Evolutionary conservation across 805 yeast genomes (phyloP).

Genomic region (Lachancea nothofagi): DNA sequence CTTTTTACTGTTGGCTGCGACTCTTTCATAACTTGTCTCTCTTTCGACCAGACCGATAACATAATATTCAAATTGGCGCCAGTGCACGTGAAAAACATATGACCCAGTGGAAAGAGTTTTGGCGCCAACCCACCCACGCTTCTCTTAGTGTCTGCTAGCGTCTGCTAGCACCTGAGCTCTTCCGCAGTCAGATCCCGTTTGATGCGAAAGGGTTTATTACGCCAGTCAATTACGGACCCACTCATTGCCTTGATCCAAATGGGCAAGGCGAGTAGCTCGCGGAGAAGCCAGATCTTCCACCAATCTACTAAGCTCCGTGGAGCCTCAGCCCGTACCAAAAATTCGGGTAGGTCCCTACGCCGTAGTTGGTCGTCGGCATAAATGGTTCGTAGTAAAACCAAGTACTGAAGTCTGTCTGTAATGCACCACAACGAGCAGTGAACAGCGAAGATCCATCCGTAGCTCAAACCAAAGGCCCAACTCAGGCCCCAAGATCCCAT

Average conservation of each 20-base stretch:
- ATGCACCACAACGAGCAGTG: slow-evolving; percentile 61
- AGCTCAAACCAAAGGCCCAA: slow-evolving; percentile 36
- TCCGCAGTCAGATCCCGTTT: slow-evolving; percentile 73
- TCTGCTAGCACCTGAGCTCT: slow-evolving; percentile 31
- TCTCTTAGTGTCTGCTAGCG: no score
- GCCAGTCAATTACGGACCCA: slow-evolving; percentile 73
- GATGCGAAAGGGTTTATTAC: slow-evolving; percentile 71
- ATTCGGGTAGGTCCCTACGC: slow-evolving; percentile 21
- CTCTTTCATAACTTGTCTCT: no score
- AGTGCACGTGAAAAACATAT: no score
- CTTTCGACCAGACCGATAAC: no score
- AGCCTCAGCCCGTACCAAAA: slow-evolving; percentile 24
- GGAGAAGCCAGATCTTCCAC: slow-evolving; percentile 51
- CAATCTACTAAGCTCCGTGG: slow-evolving; percentile 20
- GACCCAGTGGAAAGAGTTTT: no score
- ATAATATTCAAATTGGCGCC: no score
- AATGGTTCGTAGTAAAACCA: slow-evolving; percentile 35
- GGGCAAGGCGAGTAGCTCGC: slow-evolving; percentile 76
- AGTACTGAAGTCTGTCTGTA: slow-evolving; percentile 58
- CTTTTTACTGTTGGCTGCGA: no score
- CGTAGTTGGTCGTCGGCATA: slow-evolving; percentile 20
- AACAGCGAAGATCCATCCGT: slow-evolving; percentile 36
- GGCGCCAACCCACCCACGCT: no score
- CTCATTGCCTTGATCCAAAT: slow-evolving; percentile 77
- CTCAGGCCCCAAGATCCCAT: slow-evolving; percentile 60